Evolutionary conservation across 2,329 filamentous ascomycete genomes (phyloP).

Genomic region (Berkeleyomyces rouxiae): DNA sequence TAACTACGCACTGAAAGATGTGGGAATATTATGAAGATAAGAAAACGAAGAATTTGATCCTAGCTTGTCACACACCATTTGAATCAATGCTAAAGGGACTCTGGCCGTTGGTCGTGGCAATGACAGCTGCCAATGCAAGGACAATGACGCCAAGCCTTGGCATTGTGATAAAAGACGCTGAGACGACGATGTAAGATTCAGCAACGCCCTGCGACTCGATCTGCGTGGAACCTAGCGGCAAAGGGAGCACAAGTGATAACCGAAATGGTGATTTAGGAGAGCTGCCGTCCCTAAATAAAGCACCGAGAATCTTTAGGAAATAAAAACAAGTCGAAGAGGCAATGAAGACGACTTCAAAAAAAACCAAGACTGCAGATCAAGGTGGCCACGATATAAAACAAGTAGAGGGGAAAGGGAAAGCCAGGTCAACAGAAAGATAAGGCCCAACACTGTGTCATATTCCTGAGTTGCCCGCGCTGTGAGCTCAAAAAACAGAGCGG

Average conservation of each 20-base stretch:
- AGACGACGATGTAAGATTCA: too few relatives aligned
- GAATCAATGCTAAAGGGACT: conserved; percentile 4
- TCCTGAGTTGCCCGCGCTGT: too few relatives aligned
- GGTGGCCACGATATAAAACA: not conserved
- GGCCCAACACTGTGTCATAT: not conserved
- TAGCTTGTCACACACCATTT: not conserved
- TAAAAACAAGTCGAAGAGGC: not conserved
- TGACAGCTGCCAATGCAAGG: not conserved
- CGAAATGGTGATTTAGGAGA: not conserved
- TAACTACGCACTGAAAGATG: not conserved
- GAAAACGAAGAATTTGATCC: not conserved
- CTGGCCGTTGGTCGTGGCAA: not conserved
- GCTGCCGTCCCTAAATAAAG: not conserved
- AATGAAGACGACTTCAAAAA: not conserved
- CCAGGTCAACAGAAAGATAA: not conserved
- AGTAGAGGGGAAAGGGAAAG: not conserved
- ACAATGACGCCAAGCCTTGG: not conserved
- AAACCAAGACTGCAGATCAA: not conserved
- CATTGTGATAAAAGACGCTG: not conserved
- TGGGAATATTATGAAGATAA: not conserved
- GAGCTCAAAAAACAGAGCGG: not conserved
- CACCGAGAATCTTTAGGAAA: not conserved
- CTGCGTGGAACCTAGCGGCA: not conserved
- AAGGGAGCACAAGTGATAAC: not conserved
- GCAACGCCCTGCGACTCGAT: not conserved